Evolutionary conservation across 1,139 yeast genomes (phyloP).

Genomic region (Taphrina flavorubra): DNA sequence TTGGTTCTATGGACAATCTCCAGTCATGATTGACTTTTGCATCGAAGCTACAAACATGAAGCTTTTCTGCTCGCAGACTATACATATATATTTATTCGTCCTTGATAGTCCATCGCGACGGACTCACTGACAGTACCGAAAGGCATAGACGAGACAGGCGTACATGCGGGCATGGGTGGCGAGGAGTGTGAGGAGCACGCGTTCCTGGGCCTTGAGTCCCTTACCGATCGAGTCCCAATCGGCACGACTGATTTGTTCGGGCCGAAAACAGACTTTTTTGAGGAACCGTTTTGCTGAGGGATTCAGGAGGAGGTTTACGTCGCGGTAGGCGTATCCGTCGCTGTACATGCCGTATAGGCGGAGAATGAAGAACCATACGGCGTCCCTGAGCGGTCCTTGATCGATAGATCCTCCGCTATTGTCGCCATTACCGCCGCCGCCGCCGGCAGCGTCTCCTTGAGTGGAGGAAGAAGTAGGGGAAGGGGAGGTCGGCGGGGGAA

Average conservation of each 20-base stretch:
- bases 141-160: conserved; percentile 39
- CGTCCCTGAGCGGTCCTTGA: conserved; percentile 41
- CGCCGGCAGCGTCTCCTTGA: too few species aligned
- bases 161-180: conserved; percentile 36
- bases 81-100: not conserved
- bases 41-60: not conserved
- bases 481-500: conserved; percentile 7
- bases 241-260: conserved; percentile 24
- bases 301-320: conserved; percentile 31
- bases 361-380: conserved; percentile 42
- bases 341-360: conserved; percentile 42
- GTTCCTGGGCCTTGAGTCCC: conserved; percentile 33
- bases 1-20: not conserved
- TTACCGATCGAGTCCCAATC: conserved; percentile 37
- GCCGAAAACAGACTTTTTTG: conserved; percentile 27
- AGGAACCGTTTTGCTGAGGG: conserved; percentile 29
- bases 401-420: conserved; percentile 7
- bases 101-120: not conserved
- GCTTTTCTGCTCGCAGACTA: not conserved
- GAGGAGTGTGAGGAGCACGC: conserved; percentile 27
- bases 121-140: conserved; percentile 24
- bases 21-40: too few species aligned
- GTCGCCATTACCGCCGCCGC: not conserved
- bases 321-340: conserved; percentile 43
- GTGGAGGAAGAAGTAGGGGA: too few species aligned